These are phyloP conservation scores for Penicillium cataractarum DNA, from an alignment of 495 filamentous ascomycete genomes.

Conservation along the genomic window DNA sequence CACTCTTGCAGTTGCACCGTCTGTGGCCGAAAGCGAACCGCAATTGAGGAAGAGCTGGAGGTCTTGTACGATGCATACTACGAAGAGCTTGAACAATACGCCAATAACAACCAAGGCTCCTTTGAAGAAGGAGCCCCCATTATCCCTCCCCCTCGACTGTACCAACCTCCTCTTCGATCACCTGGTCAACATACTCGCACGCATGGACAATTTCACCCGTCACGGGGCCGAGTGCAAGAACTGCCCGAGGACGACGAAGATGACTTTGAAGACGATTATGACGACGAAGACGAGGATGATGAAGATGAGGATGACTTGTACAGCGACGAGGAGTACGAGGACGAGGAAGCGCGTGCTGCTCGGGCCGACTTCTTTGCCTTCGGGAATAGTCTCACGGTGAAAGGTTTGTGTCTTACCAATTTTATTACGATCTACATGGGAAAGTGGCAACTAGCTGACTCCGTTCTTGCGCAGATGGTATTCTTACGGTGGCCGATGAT, in stretches of 20 bases:
- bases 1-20: slow-evolving; percentile 98
- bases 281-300: slow-evolving; percentile 49
- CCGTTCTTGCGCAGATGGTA: slow-evolving; percentile 70
- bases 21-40: slow-evolving; percentile 93
- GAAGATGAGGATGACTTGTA: slow-evolving; percentile 57
- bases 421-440: slow-evolving; percentile 22
- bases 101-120: slow-evolving; percentile 79
- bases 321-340: slow-evolving; percentile 58
- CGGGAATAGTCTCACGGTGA: slow-evolving; percentile 93
- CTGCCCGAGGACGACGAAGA: slow-evolving; percentile 71
- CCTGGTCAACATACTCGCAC: slow-evolving; percentile 48
- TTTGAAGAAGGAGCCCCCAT: slow-evolving; percentile 62
- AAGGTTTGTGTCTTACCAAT: slow-evolving; percentile 66
- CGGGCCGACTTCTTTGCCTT: slow-evolving; percentile 91
- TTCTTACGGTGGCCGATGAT: slow-evolving; percentile 98
- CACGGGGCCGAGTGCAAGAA: slow-evolving; percentile 60
- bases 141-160: slow-evolving; percentile 64
- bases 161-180: slow-evolving; percentile 47
- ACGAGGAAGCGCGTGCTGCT: slow-evolving; percentile 53
- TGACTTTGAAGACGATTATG: slow-evolving; percentile 57
- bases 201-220: slow-evolving; percentile 54
- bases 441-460: slow-evolving; percentile 36
- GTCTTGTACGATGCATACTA: slow-evolving; percentile 99
- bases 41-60: slow-evolving; percentile 98
- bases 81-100: slow-evolving; percentile 95